These are phyloP conservation scores for Tolypocladium pustulatum DNA, from an alignment of 2,329 filamentous ascomycete genomes.

Conservation along the genomic window DNA sequence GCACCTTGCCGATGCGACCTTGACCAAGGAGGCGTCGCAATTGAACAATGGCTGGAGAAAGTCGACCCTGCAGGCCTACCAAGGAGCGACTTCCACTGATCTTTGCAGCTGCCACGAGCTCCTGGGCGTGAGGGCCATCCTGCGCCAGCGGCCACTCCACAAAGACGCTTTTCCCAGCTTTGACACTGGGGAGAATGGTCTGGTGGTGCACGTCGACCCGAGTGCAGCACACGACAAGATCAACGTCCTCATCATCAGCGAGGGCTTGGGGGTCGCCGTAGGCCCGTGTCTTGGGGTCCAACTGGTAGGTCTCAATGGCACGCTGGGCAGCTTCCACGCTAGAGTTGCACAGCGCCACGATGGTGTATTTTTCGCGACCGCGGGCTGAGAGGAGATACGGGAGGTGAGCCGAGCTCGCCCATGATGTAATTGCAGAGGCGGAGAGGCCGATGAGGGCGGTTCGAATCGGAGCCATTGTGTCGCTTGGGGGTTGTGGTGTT, in stretches of 20 bases:
- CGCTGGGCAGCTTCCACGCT: conserved; percentile 29
- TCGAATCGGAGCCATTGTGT: conserved; percentile 37
- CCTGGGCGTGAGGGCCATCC: conserved; percentile 26
- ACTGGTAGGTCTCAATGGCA: conserved; percentile 31
- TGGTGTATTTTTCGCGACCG: conserved; percentile 31
- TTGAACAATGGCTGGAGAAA: conserved; percentile 31
- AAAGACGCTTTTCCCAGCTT: conserved; percentile 41
- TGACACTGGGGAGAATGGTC: conserved; percentile 33
- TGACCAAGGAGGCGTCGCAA: conserved; percentile 31
- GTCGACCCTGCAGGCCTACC: conserved; percentile 40
- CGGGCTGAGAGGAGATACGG: conserved; percentile 43
- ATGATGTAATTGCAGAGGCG: conserved; percentile 36
- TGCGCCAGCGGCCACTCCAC: conserved; percentile 49
- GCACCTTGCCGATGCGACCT: conserved; percentile 38
- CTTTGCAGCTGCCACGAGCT: conserved; percentile 29
- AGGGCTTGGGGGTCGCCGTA: conserved; percentile 40
- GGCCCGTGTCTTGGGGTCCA: conserved; percentile 28
- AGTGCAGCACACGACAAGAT: conserved; percentile 44
- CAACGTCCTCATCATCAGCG: conserved; percentile 36
- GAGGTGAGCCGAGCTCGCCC: conserved; percentile 46
- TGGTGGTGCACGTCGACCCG: conserved; percentile 42
- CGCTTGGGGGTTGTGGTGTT: background rate
- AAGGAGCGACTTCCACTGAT: conserved; percentile 12
- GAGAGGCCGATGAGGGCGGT: conserved; percentile 50
- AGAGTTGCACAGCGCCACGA: conserved; percentile 43